phyloP scores from a whole-genome alignment of 805 yeast species.

The Yarrowia yakushimensis region DNA sequence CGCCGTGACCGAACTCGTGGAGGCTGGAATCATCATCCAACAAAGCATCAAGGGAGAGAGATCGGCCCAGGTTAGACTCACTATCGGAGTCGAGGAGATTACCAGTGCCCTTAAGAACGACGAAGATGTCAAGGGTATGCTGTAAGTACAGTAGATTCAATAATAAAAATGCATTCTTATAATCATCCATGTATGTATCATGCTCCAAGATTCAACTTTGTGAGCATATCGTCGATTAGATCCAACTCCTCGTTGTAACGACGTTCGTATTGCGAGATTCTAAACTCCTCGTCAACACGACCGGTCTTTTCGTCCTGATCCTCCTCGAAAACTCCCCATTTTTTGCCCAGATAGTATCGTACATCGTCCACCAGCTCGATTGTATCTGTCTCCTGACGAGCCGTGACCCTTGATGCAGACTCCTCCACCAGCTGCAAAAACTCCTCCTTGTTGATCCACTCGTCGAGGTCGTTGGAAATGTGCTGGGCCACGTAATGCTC shows the following conservation, averaged over 20 bases:
- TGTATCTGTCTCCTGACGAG: constrained; percentile 71
- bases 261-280: constrained; percentile 35
- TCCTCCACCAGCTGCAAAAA: constrained; percentile 43
- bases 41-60: constrained; percentile 70
- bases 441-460: constrained; percentile 41
- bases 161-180: too few relatives aligned
- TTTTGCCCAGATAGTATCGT: constrained; percentile 53
- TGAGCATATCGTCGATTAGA: constrained; percentile 39
- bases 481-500: constrained; percentile 60
- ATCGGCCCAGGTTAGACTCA: constrained; percentile 57
- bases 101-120: constrained; percentile 59
- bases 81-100: constrained; percentile 69
- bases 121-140: constrained; percentile 41
- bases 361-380: constrained; percentile 78
- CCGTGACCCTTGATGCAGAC: constrained; percentile 54
- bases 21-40: constrained; percentile 69
- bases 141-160: constrained; percentile 26
- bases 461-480: constrained; percentile 50
- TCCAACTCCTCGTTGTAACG: constrained; percentile 42
- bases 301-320: constrained; percentile 25
- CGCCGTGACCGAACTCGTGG: constrained; percentile 65
- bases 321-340: constrained; percentile 34
- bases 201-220: background rate
- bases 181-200: background rate
- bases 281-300: constrained; percentile 30